A percentile compares a stretch with the other conserved stretches of the same genome.
These are phyloP conservation scores for Aspergillus incahuasiensis DNA, from an alignment of 495 filamentous ascomycete genomes.

Conservation along the genomic window DNA sequence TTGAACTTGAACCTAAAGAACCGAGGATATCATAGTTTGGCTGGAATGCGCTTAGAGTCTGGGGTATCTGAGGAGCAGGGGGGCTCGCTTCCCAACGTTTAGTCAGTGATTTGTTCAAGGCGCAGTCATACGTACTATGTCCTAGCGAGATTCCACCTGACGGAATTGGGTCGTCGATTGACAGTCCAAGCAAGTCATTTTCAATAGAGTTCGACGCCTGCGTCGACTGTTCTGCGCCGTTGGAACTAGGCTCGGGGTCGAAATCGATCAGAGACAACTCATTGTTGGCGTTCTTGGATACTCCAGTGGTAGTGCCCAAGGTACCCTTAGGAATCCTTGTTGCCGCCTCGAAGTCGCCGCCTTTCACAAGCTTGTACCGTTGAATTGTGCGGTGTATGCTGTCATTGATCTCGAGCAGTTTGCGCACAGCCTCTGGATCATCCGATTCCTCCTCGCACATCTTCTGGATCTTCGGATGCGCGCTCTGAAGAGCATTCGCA, in stretches of 20 bases:
- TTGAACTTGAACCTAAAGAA: conserved; percentile 38
- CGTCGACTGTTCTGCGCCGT: conserved; percentile 37
- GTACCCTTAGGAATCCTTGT: conserved; percentile 79
- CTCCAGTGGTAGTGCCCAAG: conserved; percentile 64
- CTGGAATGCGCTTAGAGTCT: conserved; percentile 35
- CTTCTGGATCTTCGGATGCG: conserved; percentile 96
- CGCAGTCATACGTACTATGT: conserved; percentile 47
- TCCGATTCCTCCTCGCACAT: conserved; percentile 99
- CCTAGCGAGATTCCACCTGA: conserved; percentile 86
- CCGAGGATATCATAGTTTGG: conserved; percentile 63
- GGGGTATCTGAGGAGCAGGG: conserved; percentile 23
- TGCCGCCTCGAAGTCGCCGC: conserved; percentile 87
- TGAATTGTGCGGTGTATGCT: conserved; percentile 97
- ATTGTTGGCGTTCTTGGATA: conserved; percentile 69
- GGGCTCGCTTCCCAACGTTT: not conserved
- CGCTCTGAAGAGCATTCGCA: conserved; percentile 83
- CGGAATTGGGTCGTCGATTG: conserved; percentile 57
- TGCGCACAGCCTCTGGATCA: conserved; percentile 90
- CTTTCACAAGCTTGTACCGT: conserved; percentile 88
- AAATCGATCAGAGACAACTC: conserved; percentile 95
- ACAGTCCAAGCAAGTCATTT: conserved; percentile 67
- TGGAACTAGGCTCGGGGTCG: conserved; percentile 53
- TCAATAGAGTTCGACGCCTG: conserved; percentile 43
- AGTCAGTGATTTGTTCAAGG: not conserved
- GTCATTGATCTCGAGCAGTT: conserved; percentile 95